These are phyloP conservation scores for Emergomyces pasteurianus DNA, from an alignment of 2,329 filamentous ascomycete genomes.

Conservation along the genomic window DNA sequence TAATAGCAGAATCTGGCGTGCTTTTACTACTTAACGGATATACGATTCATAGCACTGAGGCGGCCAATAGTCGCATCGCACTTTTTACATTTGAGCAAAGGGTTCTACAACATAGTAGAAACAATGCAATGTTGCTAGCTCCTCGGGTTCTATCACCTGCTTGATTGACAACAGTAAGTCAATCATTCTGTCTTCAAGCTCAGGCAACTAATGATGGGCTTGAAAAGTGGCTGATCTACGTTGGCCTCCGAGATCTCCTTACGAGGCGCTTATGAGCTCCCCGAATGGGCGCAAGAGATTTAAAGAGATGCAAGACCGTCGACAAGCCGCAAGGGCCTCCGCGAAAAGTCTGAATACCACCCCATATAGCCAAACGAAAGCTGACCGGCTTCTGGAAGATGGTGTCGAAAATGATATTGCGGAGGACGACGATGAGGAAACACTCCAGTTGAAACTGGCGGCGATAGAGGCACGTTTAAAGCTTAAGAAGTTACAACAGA, in stretches of 20 bases:
- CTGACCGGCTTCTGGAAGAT: slow-evolving; percentile 10
- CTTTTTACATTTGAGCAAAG: background rate
- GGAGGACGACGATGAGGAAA: slow-evolving; percentile 77
- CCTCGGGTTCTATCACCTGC: slow-evolving; percentile 7
- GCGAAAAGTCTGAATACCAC: slow-evolving; percentile 9
- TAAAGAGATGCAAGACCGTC: slow-evolving; percentile 53
- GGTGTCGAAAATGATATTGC: slow-evolving; percentile 33
- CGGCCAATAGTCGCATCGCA: background rate
- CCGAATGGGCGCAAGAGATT: slow-evolving; percentile 70
- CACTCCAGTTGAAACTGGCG: slow-evolving; percentile 68
- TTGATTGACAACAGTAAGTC: slow-evolving; percentile 24
- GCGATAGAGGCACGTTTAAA: slow-evolving; percentile 81
- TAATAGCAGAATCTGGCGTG: background rate
- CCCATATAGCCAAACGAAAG: slow-evolving; percentile 7
- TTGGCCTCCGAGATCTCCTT: slow-evolving; percentile 53
- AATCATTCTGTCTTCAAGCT: background rate
- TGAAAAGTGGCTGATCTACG: slow-evolving; percentile 11
- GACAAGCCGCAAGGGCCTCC: slow-evolving; percentile 54
- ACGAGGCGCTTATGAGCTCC: slow-evolving; percentile 52
- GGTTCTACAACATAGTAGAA: background rate
- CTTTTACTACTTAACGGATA: background rate
- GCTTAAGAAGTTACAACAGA: slow-evolving; percentile 71
- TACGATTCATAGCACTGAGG: no score
- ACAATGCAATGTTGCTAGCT: background rate
- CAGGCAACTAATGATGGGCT: background rate